Evolutionary conservation across 345 rosid genomes (phyloP).

Genomic region (Microcos paniculata): DNA sequence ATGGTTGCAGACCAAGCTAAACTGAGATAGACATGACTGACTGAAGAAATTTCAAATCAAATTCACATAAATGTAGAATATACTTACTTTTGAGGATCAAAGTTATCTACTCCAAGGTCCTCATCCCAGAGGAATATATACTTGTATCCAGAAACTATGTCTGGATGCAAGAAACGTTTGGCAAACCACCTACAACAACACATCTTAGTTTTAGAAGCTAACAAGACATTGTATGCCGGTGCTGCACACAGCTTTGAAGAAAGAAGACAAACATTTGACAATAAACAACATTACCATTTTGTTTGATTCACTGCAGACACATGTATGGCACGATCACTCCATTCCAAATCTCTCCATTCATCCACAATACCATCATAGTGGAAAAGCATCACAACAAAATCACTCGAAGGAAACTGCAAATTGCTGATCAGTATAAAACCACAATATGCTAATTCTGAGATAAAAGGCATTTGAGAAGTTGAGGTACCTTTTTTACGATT

Average conservation of each 20-base stretch:
- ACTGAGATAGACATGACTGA: neutral
- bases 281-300: slow-evolving; percentile 53
- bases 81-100: slow-evolving; percentile 60
- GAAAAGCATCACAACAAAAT: slow-evolving; percentile 79
- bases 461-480: slow-evolving; percentile 4
- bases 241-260: neutral
- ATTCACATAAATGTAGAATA: neutral
- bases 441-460: neutral
- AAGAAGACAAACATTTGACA: neutral
- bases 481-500: slow-evolving; percentile 62
- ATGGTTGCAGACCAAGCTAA: neutral
- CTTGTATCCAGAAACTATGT: slow-evolving; percentile 69
- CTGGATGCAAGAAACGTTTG: slow-evolving; percentile 92
- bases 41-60: neutral
- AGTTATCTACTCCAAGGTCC: slow-evolving; percentile 81
- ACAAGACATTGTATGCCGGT: neutral
- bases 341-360: slow-evolving; percentile 65
- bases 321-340: slow-evolving; percentile 67
- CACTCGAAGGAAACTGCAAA: slow-evolving; percentile 60
- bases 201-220: neutral
- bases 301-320: slow-evolving; percentile 81
- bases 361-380: slow-evolving; percentile 86
- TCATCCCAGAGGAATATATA: slow-evolving; percentile 97
- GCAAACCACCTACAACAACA: slow-evolving; percentile 84
- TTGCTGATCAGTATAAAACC: slow-evolving; percentile 7